phyloP scores from a whole-genome alignment of 495 filamentous ascomycete genomes.

The Hyaloscypha finlandica region DNA sequence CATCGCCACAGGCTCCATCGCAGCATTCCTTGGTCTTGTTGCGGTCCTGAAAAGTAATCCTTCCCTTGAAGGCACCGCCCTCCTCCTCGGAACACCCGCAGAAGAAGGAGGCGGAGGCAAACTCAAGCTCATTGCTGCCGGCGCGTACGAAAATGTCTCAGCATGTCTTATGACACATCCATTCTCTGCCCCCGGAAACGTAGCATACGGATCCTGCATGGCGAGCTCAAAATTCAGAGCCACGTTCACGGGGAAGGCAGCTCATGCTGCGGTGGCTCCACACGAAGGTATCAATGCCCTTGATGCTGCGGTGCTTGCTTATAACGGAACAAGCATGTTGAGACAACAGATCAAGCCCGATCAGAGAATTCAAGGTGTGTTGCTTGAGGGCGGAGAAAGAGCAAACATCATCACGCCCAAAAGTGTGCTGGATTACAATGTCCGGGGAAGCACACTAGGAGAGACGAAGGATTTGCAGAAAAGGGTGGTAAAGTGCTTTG shows the following conservation, averaged over 20 bases:
- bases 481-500: constrained; percentile 55
- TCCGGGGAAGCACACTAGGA: constrained; percentile 47
- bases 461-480: constrained; percentile 49
- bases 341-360: constrained; percentile 27
- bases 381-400: constrained; percentile 46
- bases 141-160: constrained; percentile 66
- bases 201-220: constrained; percentile 48
- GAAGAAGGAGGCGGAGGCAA: constrained; percentile 74
- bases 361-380: constrained; percentile 48
- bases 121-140: constrained; percentile 60
- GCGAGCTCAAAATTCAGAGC: constrained; percentile 50
- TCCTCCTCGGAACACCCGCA: constrained; percentile 70
- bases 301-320: constrained; percentile 25
- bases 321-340: constrained; percentile 25
- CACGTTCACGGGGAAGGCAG: constrained; percentile 51
- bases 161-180: constrained; percentile 66
- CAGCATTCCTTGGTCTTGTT: constrained; percentile 58
- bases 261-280: constrained; percentile 55
- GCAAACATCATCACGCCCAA: constrained; percentile 58
- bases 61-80: constrained; percentile 53
- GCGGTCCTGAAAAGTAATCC: constrained; percentile 45
- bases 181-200: constrained; percentile 25
- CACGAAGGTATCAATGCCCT: constrained; percentile 26
- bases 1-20: constrained; percentile 63
- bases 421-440: constrained; percentile 56